Base-by-base conservation (phyloP, 2,329 filamentous ascomycete species). In the Aspergillus intermedius region DNA sequence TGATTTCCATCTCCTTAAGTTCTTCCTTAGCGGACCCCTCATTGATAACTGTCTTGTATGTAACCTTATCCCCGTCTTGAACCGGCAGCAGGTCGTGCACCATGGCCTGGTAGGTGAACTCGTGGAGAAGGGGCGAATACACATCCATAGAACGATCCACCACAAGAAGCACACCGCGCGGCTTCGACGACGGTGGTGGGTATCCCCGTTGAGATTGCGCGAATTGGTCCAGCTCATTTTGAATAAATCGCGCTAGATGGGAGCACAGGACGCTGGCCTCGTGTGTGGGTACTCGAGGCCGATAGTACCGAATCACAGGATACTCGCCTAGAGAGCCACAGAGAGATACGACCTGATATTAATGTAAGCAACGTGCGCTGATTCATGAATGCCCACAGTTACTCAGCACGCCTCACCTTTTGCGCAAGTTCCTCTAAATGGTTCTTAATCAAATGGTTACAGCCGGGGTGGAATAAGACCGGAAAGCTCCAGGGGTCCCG, bases 101-200 rank as follows among this genome's bases (percentile, higher is more conserved):
- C 91, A 98, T 97, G 45, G 93, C 90, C 69, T 98, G 93, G 66
- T 97, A 98, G 10, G 93, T 96, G 65, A 98, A 96, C 62, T 98
- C 93, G 70, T 98, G 93, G 3, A 97, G 65, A 9, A 97, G 72
- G 1, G 93, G 93, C 0, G 91, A 84, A 72, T 86, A 82, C 3
- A 96, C 71, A 66, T 98, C 93, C 86, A 98, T 93, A 6, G 90
- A 88, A 53, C 93, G 82, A 67, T 97, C 93, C 1, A 90, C 88
- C 52, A 98, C 86, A 60, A 95, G 76, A 0, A 98, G 79, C 0
- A 90, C 82, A 35, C 88, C 88, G 54, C 88, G 85, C 5, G 91
- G 91, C 46, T 91, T 78, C 45, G 82, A 79, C 3, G 71, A 71
- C n/a, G 67, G 68, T 0, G 91, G 87, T 1, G 91, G 91, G 54